Conservation (phyloP, 2,329 filamentous ascomycete genomes). For the Drechslerella dactyloides region DNA sequence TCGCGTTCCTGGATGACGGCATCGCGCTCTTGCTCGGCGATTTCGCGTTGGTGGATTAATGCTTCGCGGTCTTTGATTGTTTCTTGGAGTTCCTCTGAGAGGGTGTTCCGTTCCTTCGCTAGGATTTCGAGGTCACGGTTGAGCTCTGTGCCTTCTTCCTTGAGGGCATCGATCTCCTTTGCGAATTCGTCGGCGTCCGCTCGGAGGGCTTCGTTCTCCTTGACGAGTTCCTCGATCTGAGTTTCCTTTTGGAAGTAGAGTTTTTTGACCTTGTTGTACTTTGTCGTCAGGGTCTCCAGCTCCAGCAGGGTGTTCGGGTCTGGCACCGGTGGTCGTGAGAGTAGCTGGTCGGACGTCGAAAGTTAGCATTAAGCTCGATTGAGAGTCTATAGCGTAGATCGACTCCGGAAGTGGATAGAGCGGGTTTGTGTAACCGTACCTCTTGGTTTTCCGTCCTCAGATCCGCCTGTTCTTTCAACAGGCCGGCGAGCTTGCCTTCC, state of each 20-base stretch:
- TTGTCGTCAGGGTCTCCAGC: slow-evolving; percentile 40
- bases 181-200: slow-evolving; percentile 25
- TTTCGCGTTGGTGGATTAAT: slow-evolving; percentile 24
- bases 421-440: slow-evolving; percentile 15
- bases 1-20: slow-evolving; percentile 6
- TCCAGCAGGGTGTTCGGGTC: slow-evolving; percentile 37
- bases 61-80: slow-evolving; percentile 27
- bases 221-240: slow-evolving; percentile 34
- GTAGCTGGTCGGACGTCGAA: slow-evolving; percentile 14
- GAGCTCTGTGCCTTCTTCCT: slow-evolving; percentile 30
- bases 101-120: slow-evolving; percentile 36
- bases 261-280: slow-evolving; percentile 51
- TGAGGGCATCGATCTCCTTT: slow-evolving; percentile 25
- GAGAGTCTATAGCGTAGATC: background rate
- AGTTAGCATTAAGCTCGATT: background rate
- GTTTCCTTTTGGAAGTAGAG: slow-evolving; percentile 50
- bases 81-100: slow-evolving; percentile 18
- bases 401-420: too few species aligned
- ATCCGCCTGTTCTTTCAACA: slow-evolving; percentile 42
- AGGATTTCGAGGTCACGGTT: slow-evolving; percentile 45
- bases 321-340: slow-evolving; percentile 31
- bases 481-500: slow-evolving; percentile 40
- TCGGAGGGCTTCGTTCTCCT: slow-evolving; percentile 38
- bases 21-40: slow-evolving; percentile 30
- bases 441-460: slow-evolving; percentile 50